phyloP scores from a whole-genome alignment of 2,329 filamentous ascomycete species.

The Paradendryphiella salina region DNA sequence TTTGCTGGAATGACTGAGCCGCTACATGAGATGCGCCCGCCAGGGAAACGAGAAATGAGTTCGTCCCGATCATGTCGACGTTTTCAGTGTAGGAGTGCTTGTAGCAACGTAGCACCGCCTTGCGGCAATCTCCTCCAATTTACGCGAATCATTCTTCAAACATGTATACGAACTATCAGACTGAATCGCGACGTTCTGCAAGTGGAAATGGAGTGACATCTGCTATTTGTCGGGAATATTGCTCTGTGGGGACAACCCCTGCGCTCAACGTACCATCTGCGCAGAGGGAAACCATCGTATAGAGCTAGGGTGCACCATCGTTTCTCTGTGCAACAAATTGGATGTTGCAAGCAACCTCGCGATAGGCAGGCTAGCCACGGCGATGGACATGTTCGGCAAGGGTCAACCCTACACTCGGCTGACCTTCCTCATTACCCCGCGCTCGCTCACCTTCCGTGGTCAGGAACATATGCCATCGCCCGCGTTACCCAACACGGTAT shows the following conservation, averaged over 20 bases:
- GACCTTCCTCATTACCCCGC: conserved; percentile 16
- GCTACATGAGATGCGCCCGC: conserved; percentile 14
- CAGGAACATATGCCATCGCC: neutral
- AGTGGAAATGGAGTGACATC: conserved; percentile 1
- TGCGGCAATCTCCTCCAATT: neutral
- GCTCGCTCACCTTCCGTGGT: conserved; percentile 15
- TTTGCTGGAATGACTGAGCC: conserved; percentile 22
- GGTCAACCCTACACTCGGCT: conserved; percentile 15
- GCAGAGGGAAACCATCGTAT: neutral
- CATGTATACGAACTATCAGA: neutral
- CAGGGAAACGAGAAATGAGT: conserved; percentile 11
- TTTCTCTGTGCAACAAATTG: conserved; percentile 9
- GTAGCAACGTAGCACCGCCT: neutral
- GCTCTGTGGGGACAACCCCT: conserved; percentile 2
- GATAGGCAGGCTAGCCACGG: neutral
- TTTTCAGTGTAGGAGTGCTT: neutral
- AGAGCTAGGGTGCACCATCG: neutral
- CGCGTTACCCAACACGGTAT: conserved; percentile 15
- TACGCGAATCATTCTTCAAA: neutral
- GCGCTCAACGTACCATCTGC: neutral
- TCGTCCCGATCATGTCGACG: conserved; percentile 8
- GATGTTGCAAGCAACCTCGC: neutral
- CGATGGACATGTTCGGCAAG: neutral
- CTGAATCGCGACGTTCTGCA: conserved; percentile 2
- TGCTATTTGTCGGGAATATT: conserved; percentile 1